Evolutionary conservation across 2,329 filamentous ascomycete genomes (phyloP).

Genomic region (Scedosporium aurantiacum): DNA sequence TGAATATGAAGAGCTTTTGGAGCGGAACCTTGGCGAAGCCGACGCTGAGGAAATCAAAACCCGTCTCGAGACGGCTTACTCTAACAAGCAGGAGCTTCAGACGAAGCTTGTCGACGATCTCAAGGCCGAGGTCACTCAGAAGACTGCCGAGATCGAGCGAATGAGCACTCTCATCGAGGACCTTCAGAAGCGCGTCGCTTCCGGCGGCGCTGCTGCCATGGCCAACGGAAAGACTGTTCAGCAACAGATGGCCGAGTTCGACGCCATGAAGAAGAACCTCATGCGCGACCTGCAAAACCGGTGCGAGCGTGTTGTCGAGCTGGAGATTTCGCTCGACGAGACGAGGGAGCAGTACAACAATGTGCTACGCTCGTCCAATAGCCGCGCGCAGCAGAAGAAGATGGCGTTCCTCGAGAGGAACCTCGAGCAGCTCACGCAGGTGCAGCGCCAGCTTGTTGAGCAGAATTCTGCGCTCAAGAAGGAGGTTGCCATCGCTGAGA

Average conservation of each 20-base stretch:
- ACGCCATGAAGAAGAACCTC: conserved; percentile 98
- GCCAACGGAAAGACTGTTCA: conserved; percentile 83
- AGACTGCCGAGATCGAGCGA: conserved; percentile 70
- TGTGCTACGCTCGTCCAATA: conserved; percentile 90
- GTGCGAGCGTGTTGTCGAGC: conserved; percentile 93
- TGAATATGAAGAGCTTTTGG: conserved; percentile 74
- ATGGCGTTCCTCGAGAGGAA: conserved; percentile 99
- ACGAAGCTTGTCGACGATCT: conserved; percentile 65
- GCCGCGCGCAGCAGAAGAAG: conserved; percentile 98
- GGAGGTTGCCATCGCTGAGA: conserved; percentile 95
- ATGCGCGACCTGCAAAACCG: conserved; percentile 98
- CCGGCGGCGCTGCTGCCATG: conserved; percentile 41
- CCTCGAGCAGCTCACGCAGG: conserved; percentile 91
- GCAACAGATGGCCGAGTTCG: conserved; percentile 97
- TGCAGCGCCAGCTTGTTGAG: conserved; percentile 94
- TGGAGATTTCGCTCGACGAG: conserved; percentile 95
- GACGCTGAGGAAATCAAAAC: conserved; percentile 80
- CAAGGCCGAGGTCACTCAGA: conserved; percentile 63
- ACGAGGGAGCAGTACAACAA: conserved; percentile 99
- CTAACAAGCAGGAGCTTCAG: conserved; percentile 63
- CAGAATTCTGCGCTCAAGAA: conserved; percentile 97
- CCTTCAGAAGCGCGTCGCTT: conserved; percentile 63
- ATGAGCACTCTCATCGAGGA: conserved; percentile 74
- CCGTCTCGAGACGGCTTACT: conserved; percentile 65
- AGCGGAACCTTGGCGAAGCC: conserved; percentile 63